Base-by-base conservation (phyloP, 1,139 yeast species). In the Hansenula lynferdii region DNA sequence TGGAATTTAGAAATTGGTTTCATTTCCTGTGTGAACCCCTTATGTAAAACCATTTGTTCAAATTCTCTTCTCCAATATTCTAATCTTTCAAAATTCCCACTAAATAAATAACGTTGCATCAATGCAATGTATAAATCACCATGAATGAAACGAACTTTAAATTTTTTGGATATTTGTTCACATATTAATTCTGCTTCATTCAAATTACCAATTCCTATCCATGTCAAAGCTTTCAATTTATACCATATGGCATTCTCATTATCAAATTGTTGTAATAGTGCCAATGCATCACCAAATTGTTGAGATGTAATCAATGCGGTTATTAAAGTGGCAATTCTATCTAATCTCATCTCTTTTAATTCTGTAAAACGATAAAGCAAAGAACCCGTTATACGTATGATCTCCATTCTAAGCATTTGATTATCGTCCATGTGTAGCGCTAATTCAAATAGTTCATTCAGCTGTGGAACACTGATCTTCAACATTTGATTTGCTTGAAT, bases 61-160 rank as follows among this genome's bases (percentile, higher is more conserved):
- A 23, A 31, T 23, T 31, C 34, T 23, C 12, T 17, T 23, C 34
- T 31, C 34, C 34, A 31, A 12, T 31, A 6, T 23, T 31, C 34
- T 6, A 23, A 24, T 31, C 34, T 31, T 23, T 31, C 34, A 23
- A 8, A 31, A 23, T 31, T 31, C 3, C 12, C 15, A 17, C 27
- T 22, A 12, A 23, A 23, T 3, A 15, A 6, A 31, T 31, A 31
- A 12, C 34, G 22, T 17, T 31, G 14, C 7, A 31, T 22, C 2
- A 31, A 12, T 6, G 28, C 14, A 5, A 31, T 5, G n/a, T 31
- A 31, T 8, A 31, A 5, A 23, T 31, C 34, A 16, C 22, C 19
- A 10, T 31, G 34, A 11, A 31, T 23, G 12, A 23, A 31, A 23
- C n/a, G 16, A 3, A 31, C 28, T 16, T 31, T 31, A 10, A 22